Base-by-base conservation (phyloP, 306 rosid genomes). In the Rosa multiflora region DNA sequence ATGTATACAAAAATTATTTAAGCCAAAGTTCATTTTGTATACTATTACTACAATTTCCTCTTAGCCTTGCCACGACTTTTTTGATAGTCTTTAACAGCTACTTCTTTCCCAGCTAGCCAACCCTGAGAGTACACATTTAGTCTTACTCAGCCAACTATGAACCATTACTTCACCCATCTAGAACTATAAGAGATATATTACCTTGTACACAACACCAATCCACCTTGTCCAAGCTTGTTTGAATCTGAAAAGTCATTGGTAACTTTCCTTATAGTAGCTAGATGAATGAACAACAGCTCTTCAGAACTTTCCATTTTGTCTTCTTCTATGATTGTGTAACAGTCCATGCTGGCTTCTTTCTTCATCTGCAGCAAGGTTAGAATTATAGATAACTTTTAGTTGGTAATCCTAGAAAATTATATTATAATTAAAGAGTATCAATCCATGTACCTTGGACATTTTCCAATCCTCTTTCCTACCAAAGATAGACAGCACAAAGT, bases 11-110 rank as follows among this genome's bases (percentile, higher is more conserved):
- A 26, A 26, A 26, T 26, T 26, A 26, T 26, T 26, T 26, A 26
- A 26, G 29, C 29, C 29, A 26, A 26, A 26, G 29, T 26, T 26
- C 29, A 26, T 26, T 26, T 26, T 26, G 29, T 26, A 26, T 26
- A 26, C 29, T 26, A 26, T 26, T 26, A 44, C 10, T 4, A 11
- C 47, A 44, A 8, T 44, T 44, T 92, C 97, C 44, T 84, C 81
- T 59, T 80, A 56, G 42, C 97, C 94, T 79, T 92, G 97, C 87
- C 89, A 75, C 5, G 94, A 92, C 72, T 88, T 87, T 59, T 64
- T 86, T 0, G 87, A 88, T 7, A 92, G 61, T 56, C 93, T 92
- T 67, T 92, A 1, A 92, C 86, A 0, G 91, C 97, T 35, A 90
- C 79, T 80, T 81, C 86, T 52, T 75, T 84, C 48, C 94, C 93